phyloP scores from a whole-genome alignment of 2,329 filamentous ascomycete species.

The Epicoccum nigrum region DNA sequence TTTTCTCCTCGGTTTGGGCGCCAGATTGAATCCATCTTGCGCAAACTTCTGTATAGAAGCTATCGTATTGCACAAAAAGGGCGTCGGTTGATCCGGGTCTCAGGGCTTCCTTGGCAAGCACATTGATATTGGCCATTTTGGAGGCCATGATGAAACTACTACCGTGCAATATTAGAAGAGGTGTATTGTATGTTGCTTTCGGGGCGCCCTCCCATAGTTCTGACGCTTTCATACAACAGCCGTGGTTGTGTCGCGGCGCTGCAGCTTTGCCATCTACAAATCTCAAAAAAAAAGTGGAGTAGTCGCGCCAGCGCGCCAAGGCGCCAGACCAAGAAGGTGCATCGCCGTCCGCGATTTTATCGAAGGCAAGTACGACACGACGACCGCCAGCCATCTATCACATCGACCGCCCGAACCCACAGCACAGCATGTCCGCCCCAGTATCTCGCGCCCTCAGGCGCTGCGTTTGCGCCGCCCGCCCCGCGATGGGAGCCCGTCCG shows the following conservation, averaged over 20 bases:
- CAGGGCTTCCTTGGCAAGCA: constrained; percentile 53
- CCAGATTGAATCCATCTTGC: constrained; percentile 72
- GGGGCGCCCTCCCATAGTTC: constrained; percentile 47
- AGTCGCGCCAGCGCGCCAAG: constrained; percentile 24
- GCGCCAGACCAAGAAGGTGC: constrained; percentile 29
- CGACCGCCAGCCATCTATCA: constrained; percentile 21
- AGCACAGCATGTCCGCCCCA: constrained; percentile 52
- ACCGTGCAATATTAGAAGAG: constrained; percentile 27
- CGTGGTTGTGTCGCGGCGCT: constrained; percentile 25
- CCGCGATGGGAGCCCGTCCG: constrained; percentile 36
- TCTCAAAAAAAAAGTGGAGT: neutral
- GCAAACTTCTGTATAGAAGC: constrained; percentile 80
- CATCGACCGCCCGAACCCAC: constrained; percentile 27
- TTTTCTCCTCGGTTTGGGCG: constrained; percentile 45
- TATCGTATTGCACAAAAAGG: constrained; percentile 76
- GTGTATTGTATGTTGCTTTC: constrained; percentile 16
- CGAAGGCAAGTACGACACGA: constrained; percentile 26
- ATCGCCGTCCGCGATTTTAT: constrained; percentile 37
- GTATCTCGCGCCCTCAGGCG: constrained; percentile 52
- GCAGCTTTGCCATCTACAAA: constrained; percentile 13
- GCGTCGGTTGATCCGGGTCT: constrained; percentile 71
- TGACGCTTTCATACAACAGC: constrained; percentile 34
- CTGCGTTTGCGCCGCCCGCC: constrained; percentile 49
- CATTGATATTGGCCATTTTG: constrained; percentile 37
- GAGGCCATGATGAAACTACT: constrained; percentile 21